A percentile compares a stretch with the other conserved stretches of the same genome.
Evolutionary conservation across 805 yeast species (phyloP).

Genomic region (Metschnikowia shivogae): DNA sequence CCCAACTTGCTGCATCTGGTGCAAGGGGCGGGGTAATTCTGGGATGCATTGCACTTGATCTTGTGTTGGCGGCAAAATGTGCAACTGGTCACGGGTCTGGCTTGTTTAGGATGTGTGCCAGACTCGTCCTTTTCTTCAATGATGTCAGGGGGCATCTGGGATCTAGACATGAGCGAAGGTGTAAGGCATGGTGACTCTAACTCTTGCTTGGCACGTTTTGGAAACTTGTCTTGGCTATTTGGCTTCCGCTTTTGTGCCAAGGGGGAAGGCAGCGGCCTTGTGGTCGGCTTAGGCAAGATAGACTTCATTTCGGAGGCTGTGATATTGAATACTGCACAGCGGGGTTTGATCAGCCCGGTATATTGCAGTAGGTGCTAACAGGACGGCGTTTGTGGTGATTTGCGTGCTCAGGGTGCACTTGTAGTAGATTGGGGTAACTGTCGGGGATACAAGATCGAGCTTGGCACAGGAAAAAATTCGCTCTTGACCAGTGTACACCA

Average conservation of each 20-base stretch:
- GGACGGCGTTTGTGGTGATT: too few relatives aligned
- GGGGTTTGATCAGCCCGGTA: too few relatives aligned
- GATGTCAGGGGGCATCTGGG: conserved; percentile 4
- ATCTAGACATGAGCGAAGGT: conserved; percentile 5
- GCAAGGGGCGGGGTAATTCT: conserved; percentile 77
- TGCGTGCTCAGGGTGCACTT: background rate
- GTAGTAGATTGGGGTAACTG: background rate
- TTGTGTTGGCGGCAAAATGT: conserved; percentile 94
- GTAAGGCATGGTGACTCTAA: conserved; percentile 5
- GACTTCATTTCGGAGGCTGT: conserved; percentile 25
- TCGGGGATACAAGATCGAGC: background rate
- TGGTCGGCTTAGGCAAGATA: conserved; percentile 41
- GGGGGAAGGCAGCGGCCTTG: conserved; percentile 15
- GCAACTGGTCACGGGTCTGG: conserved; percentile 86
- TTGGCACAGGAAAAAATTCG: background rate
- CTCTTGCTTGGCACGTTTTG: conserved; percentile 13
- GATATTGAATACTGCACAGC: conserved; percentile 34
- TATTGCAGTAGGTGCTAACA: too few relatives aligned
- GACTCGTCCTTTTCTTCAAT: background rate
- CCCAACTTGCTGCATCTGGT: conserved; percentile 78
- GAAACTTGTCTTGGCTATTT: conserved; percentile 5
- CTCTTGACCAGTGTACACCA: background rate
- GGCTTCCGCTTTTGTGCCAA: conserved; percentile 18
- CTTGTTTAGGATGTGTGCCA: conserved; percentile 22
- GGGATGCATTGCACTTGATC: conserved; percentile 88